phyloP scores from a whole-genome alignment of 23 red algal species.

The Agarophyton chilense region DNA sequence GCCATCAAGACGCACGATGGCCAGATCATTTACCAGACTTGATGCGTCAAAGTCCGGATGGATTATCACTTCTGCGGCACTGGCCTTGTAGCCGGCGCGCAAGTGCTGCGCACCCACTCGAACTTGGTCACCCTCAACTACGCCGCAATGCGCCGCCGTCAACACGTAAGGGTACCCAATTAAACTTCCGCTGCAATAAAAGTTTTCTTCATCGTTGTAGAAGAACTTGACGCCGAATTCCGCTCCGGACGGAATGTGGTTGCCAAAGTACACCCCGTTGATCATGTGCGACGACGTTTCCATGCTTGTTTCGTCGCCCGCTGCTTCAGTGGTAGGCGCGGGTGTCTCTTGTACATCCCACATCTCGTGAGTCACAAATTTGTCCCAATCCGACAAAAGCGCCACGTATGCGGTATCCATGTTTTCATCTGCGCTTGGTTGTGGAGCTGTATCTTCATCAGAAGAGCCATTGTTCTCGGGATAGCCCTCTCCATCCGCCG shows the following conservation, averaged over 20 bases:
- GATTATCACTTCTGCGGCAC: constrained; percentile 15
- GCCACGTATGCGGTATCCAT: constrained; percentile 1
- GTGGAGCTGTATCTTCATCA: neutral
- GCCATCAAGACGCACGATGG: constrained; percentile 28
- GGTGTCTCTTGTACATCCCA: constrained; percentile 35
- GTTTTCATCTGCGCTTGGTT: neutral
- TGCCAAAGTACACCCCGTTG: constrained; percentile 46
- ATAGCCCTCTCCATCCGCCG: neutral
- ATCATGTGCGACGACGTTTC: constrained; percentile 7
- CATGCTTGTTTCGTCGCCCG: neutral
- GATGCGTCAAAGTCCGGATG: constrained; percentile 48
- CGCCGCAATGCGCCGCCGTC: constrained; percentile 63
- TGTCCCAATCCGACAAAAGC: constrained; percentile 47
- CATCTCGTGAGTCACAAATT: constrained; percentile 49
- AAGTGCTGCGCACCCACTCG: constrained; percentile 3
- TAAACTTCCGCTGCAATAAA: constrained; percentile 66
- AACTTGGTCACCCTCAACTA: constrained; percentile 37
- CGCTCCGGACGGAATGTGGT: constrained; percentile 24
- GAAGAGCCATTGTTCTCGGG: neutral
- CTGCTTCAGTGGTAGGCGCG: neutral
- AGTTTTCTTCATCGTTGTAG: constrained; percentile 53
- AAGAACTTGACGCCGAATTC: constrained; percentile 67
- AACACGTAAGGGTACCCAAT: constrained; percentile 55
- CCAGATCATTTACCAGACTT: constrained; percentile 36
- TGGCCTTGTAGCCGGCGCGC: constrained; percentile 20